A percentile compares a stretch with the other conserved stretches of the same genome.
Evolutionary conservation across 1,284 basidiomycete genomes (phyloP).

Genomic region (Coniferiporia weirii): DNA sequence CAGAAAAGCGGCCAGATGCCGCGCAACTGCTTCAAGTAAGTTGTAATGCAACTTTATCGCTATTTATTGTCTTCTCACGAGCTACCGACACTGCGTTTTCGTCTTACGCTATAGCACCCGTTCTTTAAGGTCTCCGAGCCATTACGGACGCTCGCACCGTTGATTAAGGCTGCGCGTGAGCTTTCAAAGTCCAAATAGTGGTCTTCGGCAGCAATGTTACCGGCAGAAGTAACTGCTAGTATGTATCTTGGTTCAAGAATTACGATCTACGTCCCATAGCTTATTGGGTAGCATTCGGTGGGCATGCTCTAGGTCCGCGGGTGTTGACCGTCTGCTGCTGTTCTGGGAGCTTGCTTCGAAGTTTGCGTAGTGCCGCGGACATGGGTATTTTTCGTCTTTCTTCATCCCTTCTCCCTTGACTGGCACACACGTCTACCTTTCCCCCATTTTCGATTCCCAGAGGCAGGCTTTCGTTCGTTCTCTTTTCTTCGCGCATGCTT

Average conservation of each 20-base stretch:
- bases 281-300: neutral
- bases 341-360: neutral
- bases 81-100: neutral
- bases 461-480: neutral
- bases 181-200: conserved; percentile 61
- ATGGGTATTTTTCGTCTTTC: neutral
- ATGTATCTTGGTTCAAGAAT: neutral
- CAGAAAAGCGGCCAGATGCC: conserved; percentile 88
- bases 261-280: neutral
- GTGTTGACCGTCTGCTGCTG: neutral
- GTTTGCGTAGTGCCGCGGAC: neutral
- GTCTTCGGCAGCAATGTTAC: neutral
- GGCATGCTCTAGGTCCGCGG: neutral
- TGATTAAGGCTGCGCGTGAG: conserved; percentile 92
- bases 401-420: neutral
- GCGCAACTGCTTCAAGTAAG: conserved; percentile 74
- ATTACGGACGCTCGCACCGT: conserved; percentile 78
- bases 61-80: conserved; percentile 6
- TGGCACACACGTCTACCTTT: neutral
- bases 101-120: conserved; percentile 51
- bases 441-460: neutral
- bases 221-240: neutral
- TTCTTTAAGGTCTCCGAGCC: conserved; percentile 89
- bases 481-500: neutral
- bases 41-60: conserved; percentile 12